A percentile compares a stretch with the other conserved stretches of the same genome.
These are phyloP conservation scores for Heliocybe sulcata DNA, from an alignment of 1,284 basidiomycete genomes.

Conservation along the genomic window DNA sequence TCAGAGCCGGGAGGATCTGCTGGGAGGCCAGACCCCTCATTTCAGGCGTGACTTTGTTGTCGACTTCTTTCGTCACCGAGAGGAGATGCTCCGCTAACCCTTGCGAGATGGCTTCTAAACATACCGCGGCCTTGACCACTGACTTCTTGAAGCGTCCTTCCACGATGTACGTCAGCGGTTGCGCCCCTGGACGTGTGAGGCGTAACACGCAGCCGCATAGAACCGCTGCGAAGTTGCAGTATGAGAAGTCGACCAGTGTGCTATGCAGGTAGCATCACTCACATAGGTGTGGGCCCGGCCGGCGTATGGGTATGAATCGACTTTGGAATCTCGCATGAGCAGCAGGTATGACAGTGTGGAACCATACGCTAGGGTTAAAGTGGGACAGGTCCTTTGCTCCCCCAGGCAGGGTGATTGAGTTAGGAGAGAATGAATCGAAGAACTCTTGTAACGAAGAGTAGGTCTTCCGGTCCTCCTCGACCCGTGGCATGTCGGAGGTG, in stretches of 20 bases:
- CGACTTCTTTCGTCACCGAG: conserved; percentile 28
- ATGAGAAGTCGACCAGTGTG: too few species aligned
- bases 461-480: conserved; percentile 6
- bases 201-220: conserved; percentile 51
- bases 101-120: conserved; percentile 52
- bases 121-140: conserved; percentile 60
- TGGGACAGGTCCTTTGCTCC: conserved; percentile 28
- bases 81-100: conserved; percentile 51
- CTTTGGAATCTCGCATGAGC: conserved; percentile 37
- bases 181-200: conserved; percentile 35
- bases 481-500: conserved; percentile 2
- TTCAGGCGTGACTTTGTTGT: conserved; percentile 33
- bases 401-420: conserved; percentile 44
- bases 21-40: conserved; percentile 35
- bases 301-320: conserved; percentile 34
- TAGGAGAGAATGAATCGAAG: conserved; percentile 43
- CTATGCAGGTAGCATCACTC: neutral
- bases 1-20: conserved; percentile 34
- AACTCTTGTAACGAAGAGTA: conserved; percentile 40
- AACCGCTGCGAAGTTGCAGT: neutral
- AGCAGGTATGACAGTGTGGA: conserved; percentile 44
- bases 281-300: conserved; percentile 28
- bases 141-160: conserved; percentile 51
- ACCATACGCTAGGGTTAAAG: conserved; percentile 44
- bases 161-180: conserved; percentile 47